Conservation (phyloP, 805 yeast species). For the Starmerella kuoi region DNA sequence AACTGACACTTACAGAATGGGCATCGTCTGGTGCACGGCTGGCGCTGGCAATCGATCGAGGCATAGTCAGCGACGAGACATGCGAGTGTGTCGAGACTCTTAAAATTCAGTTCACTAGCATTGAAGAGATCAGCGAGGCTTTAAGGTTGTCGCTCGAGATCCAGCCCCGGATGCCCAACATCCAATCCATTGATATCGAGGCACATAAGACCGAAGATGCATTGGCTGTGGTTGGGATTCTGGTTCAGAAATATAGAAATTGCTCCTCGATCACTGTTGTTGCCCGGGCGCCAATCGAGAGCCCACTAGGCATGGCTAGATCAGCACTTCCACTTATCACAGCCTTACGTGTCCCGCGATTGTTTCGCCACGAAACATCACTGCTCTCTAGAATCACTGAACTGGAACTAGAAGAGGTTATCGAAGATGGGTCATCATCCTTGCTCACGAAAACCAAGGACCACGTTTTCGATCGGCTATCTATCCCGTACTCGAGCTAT, state of each 20-base stretch:
- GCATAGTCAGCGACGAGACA: conserved; percentile 13
- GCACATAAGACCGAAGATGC: conserved; percentile 17
- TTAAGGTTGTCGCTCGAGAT: conserved; percentile 10
- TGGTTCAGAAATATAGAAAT: conserved; percentile 4
- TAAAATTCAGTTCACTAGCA: conserved; percentile 14
- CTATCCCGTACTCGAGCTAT: conserved; percentile 1
- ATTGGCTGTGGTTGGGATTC: conserved; percentile 6
- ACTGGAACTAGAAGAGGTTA: conserved; percentile 9
- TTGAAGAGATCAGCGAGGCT: conserved; percentile 16
- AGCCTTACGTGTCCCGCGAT: conserved; percentile 7
- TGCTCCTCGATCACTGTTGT: conserved; percentile 1
- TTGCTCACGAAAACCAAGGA: background rate
- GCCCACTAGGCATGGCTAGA: background rate
- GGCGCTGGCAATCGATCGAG: conserved; percentile 17
- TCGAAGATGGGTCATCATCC: background rate
- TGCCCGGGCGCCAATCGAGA: conserved; percentile 9
- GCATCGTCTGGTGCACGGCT: conserved; percentile 19
- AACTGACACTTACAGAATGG: conserved; percentile 20
- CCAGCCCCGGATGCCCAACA: conserved; percentile 12
- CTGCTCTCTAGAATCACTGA: conserved; percentile 1
- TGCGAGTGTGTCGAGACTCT: conserved; percentile 13
- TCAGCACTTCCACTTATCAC: conserved; percentile 5
- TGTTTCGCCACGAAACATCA: conserved; percentile 6
- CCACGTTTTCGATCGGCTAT: background rate
- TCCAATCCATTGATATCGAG: conserved; percentile 8